Evolutionary conservation across 345 rosid species (phyloP).

Genomic region (Eucalyptus curtisii): DNA sequence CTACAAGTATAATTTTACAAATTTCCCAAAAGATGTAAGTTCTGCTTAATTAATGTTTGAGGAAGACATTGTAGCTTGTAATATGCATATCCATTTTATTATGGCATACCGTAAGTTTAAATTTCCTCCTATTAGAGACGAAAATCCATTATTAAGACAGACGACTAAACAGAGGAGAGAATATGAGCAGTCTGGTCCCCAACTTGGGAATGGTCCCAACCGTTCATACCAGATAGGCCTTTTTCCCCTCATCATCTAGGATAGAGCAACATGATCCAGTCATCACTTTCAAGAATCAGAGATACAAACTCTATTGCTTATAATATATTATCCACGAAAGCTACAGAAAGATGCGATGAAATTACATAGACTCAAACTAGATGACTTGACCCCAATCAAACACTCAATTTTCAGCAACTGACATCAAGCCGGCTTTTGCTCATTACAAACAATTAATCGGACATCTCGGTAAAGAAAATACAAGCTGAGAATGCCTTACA

Average conservation of each 20-base stretch:
- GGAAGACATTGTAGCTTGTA: background rate
- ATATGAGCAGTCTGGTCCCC: background rate
- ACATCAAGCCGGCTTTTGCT: background rate
- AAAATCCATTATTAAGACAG: background rate
- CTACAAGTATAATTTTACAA: background rate
- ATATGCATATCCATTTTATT: background rate
- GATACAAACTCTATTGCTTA: background rate
- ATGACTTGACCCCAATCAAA: background rate
- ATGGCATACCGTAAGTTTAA: background rate
- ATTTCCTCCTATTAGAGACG: background rate
- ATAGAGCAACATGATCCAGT: background rate
- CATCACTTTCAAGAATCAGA: background rate
- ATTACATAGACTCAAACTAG: background rate
- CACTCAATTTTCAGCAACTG: background rate
- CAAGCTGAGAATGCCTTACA: conserved; percentile 41
- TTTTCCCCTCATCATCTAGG: background rate
- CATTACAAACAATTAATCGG: background rate
- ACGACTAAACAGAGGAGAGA: background rate
- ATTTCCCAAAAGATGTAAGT: background rate
- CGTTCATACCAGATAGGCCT: background rate
- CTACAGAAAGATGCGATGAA: background rate
- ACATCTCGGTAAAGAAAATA: background rate
- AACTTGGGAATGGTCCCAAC: background rate
- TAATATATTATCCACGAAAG: background rate
- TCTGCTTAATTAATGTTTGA: background rate